Percentiles rank a stretch among this genome's conserved stretches.
Evolutionary conservation across 2,329 filamentous ascomycete species (phyloP).

Genomic region (Epichloe scottii): DNA sequence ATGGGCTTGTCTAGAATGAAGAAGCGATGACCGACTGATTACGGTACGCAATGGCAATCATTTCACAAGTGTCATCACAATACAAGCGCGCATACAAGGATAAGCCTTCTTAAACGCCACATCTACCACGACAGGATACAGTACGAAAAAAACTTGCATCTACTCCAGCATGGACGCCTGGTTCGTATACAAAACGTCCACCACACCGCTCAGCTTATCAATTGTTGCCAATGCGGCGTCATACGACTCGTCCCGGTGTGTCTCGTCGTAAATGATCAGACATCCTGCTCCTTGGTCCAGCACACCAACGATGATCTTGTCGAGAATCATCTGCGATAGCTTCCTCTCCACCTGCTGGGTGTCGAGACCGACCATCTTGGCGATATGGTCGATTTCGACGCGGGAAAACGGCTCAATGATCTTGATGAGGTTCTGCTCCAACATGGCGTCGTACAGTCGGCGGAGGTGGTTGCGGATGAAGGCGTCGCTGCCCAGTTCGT

Average conservation of each 20-base stretch:
- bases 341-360: slow-evolving; percentile 96
- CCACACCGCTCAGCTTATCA: slow-evolving; percentile 92
- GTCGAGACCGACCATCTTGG: slow-evolving; percentile 93
- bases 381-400: slow-evolving; percentile 93
- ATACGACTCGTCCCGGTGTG: slow-evolving; percentile 82
- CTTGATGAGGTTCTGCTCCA: slow-evolving; percentile 99
- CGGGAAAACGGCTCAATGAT: slow-evolving; percentile 98
- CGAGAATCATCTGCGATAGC: slow-evolving; percentile 97
- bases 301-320: slow-evolving; percentile 97
- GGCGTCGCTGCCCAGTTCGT: slow-evolving; percentile 84
- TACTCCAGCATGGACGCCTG: slow-evolving; percentile 93
- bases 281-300: slow-evolving; percentile 96
- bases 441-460: slow-evolving; percentile 92
- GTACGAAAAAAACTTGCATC: slow-evolving; percentile 5
- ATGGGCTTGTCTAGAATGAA: no score
- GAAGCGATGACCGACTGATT: no score
- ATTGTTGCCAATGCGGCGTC: slow-evolving; percentile 90
- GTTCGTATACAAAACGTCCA: slow-evolving; percentile 95
- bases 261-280: slow-evolving; percentile 94
- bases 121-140: slow-evolving; percentile 20
- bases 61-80: no score
- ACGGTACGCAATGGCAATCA: no score
- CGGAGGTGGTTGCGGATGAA: slow-evolving; percentile 97
- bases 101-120: slow-evolving; percentile 16
- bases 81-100: slow-evolving; percentile 1